A percentile compares a stretch with the other conserved stretches of the same genome.
These are phyloP conservation scores for Pyricularia sp. DNA, from an alignment of 2,329 filamentous ascomycete genomes.

Conservation along the genomic window DNA sequence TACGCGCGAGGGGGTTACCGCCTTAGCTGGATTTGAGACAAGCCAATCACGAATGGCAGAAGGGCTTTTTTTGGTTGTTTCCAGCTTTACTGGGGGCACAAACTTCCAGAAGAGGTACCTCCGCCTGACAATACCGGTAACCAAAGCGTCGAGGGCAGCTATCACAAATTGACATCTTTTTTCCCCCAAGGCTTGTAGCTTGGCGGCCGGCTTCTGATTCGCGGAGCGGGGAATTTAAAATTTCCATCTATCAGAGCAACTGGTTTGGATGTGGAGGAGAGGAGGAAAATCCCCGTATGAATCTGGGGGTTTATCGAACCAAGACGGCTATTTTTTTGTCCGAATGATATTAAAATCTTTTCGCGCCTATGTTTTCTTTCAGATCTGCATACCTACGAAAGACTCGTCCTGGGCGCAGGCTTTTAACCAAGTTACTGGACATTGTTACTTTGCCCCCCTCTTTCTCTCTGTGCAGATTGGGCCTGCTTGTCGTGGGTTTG, in stretches of 20 bases:
- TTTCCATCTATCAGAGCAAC: not conserved
- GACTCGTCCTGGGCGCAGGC: no score
- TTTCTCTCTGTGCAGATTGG: no score
- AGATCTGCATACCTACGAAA: no score
- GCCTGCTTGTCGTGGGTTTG: no score
- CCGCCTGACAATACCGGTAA: not conserved
- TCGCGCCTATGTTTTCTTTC: not conserved
- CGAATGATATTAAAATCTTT: not conserved
- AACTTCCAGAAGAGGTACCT: not conserved
- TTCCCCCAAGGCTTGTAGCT: not conserved
- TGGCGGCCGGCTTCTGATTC: not conserved
- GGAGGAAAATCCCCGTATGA: not conserved
- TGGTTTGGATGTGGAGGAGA: not conserved
- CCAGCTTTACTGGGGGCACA: no score
- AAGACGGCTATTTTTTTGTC: not conserved
- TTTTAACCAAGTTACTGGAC: no score
- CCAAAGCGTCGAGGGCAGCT: not conserved
- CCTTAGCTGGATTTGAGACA: not conserved
- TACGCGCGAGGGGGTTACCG: not conserved
- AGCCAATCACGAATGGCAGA: not conserved
- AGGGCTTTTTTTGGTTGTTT: no score
- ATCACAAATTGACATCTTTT: not conserved
- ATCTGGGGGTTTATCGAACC: not conserved
- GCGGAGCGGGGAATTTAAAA: not conserved
- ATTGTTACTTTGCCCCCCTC: no score